Conservation (phyloP, 345 rosid species). For the Ailanthus altissimus region DNA sequence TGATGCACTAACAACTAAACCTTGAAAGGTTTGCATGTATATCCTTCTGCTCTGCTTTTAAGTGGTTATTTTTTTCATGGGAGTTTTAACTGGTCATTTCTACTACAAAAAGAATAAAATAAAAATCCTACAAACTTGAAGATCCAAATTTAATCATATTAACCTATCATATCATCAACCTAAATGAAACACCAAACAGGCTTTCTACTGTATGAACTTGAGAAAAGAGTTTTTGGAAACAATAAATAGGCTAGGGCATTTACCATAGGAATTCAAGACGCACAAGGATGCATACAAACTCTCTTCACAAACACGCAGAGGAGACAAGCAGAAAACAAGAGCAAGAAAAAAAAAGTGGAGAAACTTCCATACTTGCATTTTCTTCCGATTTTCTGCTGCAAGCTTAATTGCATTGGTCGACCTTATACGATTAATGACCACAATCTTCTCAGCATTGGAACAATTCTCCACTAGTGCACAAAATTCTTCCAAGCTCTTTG, state of each 20-base stretch:
- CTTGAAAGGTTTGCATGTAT: background rate
- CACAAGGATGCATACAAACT: background rate
- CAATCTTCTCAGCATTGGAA: conserved; percentile 55
- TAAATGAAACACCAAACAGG: background rate
- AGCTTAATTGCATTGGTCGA: conserved; percentile 66
- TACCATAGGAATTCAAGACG: background rate
- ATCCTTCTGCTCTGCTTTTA: background rate
- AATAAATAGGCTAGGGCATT: background rate
- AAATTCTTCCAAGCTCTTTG: conserved; percentile 71
- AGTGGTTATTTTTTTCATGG: background rate
- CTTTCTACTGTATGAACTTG: background rate
- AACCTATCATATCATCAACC: background rate
- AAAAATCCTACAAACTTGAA: background rate
- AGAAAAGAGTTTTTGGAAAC: background rate
- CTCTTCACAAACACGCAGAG: background rate
- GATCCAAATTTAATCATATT: background rate
- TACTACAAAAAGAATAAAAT: too few species aligned
- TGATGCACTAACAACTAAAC: background rate
- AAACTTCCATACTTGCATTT: conserved; percentile 67
- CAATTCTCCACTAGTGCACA: conserved; percentile 48
- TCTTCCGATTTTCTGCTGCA: conserved; percentile 90
- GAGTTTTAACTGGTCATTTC: background rate
- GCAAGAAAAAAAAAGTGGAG: conserved; percentile 1
- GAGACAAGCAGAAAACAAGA: background rate
- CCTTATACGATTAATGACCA: conserved; percentile 64